These are phyloP conservation scores for Yamadazyma aaseri DNA, from an alignment of 1,139 yeast genomes.

Conservation along the genomic window DNA sequence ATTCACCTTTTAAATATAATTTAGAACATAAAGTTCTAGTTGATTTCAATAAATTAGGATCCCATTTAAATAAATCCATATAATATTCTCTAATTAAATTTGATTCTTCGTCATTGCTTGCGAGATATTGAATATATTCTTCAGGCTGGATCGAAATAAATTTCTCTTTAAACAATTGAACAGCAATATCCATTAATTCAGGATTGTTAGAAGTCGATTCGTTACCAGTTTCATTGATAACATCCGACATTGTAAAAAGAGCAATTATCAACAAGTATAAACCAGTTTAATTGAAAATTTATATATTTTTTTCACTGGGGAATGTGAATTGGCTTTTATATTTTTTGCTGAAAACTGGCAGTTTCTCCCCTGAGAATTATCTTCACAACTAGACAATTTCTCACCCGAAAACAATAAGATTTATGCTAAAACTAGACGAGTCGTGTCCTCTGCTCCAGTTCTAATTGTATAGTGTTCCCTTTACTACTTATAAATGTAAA, in stretches of 20 bases:
- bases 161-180: conserved; percentile 36
- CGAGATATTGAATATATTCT: conserved; percentile 47
- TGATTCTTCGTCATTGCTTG: conserved; percentile 43
- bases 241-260: neutral
- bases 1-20: conserved; percentile 76
- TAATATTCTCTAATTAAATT: conserved; percentile 40
- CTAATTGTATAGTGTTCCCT: no score
- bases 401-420: neutral
- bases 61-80: conserved; percentile 52
- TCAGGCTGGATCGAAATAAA: conserved; percentile 46
- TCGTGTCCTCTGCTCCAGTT: no score
- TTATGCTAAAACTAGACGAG: neutral
- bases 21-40: conserved; percentile 62
- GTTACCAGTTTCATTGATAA: neutral
- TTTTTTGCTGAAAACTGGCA: neutral
- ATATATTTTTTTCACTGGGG: conserved; percentile 1
- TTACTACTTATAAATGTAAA: no score
- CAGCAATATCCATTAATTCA: conserved; percentile 31
- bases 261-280: neutral
- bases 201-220: neutral
- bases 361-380: neutral
- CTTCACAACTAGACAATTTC: neutral
- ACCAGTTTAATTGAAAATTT: neutral
- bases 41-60: conserved; percentile 49
- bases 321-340: neutral